These are phyloP conservation scores for Blastobotrys chiropterorum DNA, from an alignment of 805 yeast genomes.

Conservation along the genomic window DNA sequence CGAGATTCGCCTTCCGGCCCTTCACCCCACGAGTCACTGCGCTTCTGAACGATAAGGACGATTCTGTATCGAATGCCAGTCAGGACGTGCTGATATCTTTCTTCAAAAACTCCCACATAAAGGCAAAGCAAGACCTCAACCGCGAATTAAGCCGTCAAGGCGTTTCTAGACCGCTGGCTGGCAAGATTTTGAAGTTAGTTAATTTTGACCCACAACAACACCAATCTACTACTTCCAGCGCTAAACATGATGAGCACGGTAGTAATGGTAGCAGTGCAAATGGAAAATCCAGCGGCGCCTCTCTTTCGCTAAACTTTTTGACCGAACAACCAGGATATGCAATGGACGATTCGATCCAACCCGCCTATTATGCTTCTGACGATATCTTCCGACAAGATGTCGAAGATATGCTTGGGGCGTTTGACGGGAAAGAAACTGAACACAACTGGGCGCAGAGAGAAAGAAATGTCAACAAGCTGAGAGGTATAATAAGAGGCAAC, in stretches of 20 bases:
- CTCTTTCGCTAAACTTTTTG: conserved; percentile 15
- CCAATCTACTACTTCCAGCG: neutral
- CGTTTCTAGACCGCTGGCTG: conserved; percentile 26
- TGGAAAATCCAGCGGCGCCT: neutral
- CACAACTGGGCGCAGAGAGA: conserved; percentile 79
- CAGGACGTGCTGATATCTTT: conserved; percentile 32
- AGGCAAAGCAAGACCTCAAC: conserved; percentile 42
- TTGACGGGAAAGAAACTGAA: conserved; percentile 78
- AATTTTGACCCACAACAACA: conserved; percentile 18
- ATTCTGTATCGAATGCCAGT: conserved; percentile 23
- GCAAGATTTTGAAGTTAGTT: conserved; percentile 27
- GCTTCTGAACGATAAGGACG: conserved; percentile 24
- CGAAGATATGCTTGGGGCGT: conserved; percentile 33
- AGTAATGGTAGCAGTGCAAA: neutral
- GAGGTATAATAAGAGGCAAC: conserved; percentile 59
- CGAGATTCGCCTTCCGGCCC: conserved; percentile 27
- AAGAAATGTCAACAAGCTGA: conserved; percentile 46
- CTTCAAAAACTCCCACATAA: conserved; percentile 33
- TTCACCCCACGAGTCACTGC: conserved; percentile 30
- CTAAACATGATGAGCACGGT: neutral
- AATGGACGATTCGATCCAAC: conserved; percentile 34
- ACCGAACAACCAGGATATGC: conserved; percentile 28
- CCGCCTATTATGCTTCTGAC: conserved; percentile 28
- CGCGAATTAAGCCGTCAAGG: conserved; percentile 35
- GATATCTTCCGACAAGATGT: conserved; percentile 28